Evolutionary conservation across 495 filamentous ascomycete genomes (phyloP).

Genomic region (Penicillium verhagenii): DNA sequence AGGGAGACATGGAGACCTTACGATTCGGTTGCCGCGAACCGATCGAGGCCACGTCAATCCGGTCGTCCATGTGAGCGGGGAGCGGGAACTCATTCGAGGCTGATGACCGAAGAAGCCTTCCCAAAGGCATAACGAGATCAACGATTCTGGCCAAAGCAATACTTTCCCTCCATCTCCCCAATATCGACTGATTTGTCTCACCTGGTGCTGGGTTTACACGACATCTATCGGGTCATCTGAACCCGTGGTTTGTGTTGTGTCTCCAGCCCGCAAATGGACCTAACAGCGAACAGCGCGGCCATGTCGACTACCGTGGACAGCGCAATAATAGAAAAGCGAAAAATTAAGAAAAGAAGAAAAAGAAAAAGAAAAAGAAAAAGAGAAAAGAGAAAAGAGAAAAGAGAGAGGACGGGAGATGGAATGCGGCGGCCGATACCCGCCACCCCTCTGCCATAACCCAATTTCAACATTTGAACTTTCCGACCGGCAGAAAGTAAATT

Average conservation of each 20-base stretch:
- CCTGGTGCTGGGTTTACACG: slow-evolving; percentile 15
- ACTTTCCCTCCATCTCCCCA: background rate
- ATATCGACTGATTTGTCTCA: slow-evolving; percentile 15
- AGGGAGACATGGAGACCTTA: background rate
- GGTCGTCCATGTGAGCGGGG: slow-evolving; percentile 23
- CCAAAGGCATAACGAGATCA: background rate
- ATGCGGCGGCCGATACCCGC: too few species aligned
- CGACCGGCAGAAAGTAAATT: too few species aligned
- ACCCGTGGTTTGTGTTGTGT: slow-evolving; percentile 7
- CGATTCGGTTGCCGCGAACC: slow-evolving; percentile 11
- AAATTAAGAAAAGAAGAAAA: too few species aligned
- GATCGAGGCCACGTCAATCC: slow-evolving; percentile 27
- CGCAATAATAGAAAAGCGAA: slow-evolving; percentile 1
- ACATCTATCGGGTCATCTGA: slow-evolving; percentile 24
- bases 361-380: too few species aligned
- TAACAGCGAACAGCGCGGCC: slow-evolving; percentile 22
- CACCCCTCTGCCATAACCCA: too few species aligned
- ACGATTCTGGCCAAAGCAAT: slow-evolving; percentile 8
- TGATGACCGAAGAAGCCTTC: slow-evolving; percentile 10
- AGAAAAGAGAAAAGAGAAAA: too few species aligned
- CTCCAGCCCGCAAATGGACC: background rate
- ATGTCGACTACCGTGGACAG: slow-evolving; percentile 10
- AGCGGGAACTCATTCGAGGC: slow-evolving; percentile 16
- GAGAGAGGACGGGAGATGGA: too few species aligned
- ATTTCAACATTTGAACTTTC: too few species aligned